Percentiles rank a stretch among this genome's conserved stretches.
Conservation (phyloP, 305 asterid species). For the Fraxinus latifolia region DNA sequence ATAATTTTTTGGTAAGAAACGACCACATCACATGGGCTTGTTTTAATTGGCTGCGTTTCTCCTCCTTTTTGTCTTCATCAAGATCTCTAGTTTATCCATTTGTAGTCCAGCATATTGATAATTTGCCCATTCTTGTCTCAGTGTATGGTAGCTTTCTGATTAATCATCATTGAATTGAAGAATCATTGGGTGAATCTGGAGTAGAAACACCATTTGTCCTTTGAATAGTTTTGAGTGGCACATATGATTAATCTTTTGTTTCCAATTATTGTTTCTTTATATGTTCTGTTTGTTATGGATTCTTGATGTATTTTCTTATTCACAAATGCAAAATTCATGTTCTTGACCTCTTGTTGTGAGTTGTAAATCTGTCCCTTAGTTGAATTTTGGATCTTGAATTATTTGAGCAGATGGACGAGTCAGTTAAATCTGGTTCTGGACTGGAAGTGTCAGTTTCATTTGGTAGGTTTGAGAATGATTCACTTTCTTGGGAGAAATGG, state of each 20-base stretch:
- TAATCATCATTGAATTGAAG: slow-evolving; percentile 18
- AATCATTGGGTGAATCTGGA: slow-evolving; percentile 53
- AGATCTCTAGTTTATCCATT: slow-evolving; percentile 34
- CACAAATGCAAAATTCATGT: slow-evolving; percentile 20
- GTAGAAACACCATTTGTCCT: slow-evolving; percentile 34
- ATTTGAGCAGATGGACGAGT: slow-evolving; percentile 70
- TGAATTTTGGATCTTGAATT: slow-evolving; percentile 31
- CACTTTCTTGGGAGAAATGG: slow-evolving; percentile 95
- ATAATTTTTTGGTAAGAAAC: slow-evolving; percentile 24
- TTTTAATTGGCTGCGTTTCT: slow-evolving; percentile 29
- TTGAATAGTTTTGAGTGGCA: slow-evolving; percentile 15
- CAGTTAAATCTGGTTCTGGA: slow-evolving; percentile 42
- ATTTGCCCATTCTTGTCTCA: slow-evolving; percentile 35
- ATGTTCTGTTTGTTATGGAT: slow-evolving; percentile 7
- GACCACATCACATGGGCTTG: slow-evolving; percentile 51
- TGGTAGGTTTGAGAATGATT: slow-evolving; percentile 82
- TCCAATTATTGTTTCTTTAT: slow-evolving; percentile 17
- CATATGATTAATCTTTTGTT: slow-evolving; percentile 18
- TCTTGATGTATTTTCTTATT: slow-evolving; percentile 14
- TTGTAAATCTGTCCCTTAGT: slow-evolving; percentile 18
- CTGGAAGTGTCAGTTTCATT: slow-evolving; percentile 87
- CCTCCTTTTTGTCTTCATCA: slow-evolving; percentile 34
- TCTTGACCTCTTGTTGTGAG: slow-evolving; percentile 13
- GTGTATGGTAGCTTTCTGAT: slow-evolving; percentile 31
- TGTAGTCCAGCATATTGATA: slow-evolving; percentile 35